phyloP scores from a whole-genome alignment of 2,329 filamentous ascomycete genomes.

The Fusarium sp. region DNA sequence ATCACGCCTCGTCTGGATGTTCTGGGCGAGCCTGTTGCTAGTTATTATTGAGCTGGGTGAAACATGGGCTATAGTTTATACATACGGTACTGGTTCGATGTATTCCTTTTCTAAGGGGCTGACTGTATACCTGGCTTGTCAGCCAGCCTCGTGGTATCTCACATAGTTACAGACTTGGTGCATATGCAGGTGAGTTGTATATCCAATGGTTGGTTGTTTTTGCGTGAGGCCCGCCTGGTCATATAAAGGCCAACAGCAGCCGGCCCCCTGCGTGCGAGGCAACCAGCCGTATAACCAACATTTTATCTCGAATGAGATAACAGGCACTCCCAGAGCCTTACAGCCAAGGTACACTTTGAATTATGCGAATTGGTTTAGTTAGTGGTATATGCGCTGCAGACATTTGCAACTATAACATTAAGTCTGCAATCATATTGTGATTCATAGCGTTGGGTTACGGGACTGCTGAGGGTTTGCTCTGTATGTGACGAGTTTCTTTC shows the following conservation, averaged over 20 bases:
- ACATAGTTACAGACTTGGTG: not conserved
- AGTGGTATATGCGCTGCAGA: no score
- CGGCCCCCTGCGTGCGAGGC: slow-evolving; percentile 12
- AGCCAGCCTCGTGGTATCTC: not conserved
- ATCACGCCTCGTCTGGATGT: slow-evolving; percentile 32
- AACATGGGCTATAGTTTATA: no score
- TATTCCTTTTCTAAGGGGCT: no score
- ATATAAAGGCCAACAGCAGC: slow-evolving; percentile 12
- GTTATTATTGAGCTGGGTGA: slow-evolving; percentile 20
- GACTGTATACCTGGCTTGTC: no score
- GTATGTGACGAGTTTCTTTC: no score
- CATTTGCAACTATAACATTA: no score
- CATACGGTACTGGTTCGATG: no score
- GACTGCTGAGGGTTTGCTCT: no score
- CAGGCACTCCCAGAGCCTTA: not conserved
- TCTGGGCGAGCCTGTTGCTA: slow-evolving; percentile 32
- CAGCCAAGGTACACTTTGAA: no score
- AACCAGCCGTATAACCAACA: slow-evolving; percentile 1
- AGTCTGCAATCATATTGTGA: no score
- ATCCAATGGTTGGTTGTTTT: not conserved
- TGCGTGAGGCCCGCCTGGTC: slow-evolving; percentile 7
- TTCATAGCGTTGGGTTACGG: no score
- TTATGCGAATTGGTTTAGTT: no score
- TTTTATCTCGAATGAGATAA: not conserved
- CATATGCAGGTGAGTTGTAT: not conserved